Conservation (phyloP, 441 rosid species). For the Aleurites moluccanus region DNA sequence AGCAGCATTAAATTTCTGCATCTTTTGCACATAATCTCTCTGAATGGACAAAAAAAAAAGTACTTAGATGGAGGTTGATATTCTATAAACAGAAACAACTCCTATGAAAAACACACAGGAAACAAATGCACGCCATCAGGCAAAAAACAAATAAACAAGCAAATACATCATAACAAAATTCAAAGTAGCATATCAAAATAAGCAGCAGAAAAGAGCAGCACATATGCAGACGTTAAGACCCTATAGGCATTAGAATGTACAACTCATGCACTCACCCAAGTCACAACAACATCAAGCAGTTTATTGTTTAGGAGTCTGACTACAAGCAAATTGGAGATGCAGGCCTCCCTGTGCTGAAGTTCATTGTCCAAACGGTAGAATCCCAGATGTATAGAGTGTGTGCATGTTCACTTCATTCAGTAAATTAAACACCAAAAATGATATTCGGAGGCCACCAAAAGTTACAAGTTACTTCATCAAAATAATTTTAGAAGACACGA, state of each 20-base stretch:
- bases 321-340: too few species aligned
- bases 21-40: slow-evolving; percentile 78
- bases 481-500: slow-evolving; percentile 14
- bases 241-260: neutral
- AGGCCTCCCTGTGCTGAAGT: neutral
- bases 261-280: neutral
- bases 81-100: slow-evolving; percentile 3
- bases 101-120: neutral
- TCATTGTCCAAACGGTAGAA: slow-evolving; percentile 9
- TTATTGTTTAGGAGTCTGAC: too few species aligned
- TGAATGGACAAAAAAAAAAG: slow-evolving; percentile 34
- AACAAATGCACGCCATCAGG: neutral
- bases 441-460: neutral
- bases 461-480: neutral
- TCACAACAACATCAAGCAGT: neutral
- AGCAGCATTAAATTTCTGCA: slow-evolving; percentile 32
- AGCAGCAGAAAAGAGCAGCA: neutral
- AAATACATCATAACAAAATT: neutral
- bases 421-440: neutral
- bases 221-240: neutral
- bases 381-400: neutral
- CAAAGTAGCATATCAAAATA: neutral
- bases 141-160: too few species aligned
- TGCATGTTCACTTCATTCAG: neutral
- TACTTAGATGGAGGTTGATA: slow-evolving; percentile 16